These are phyloP conservation scores for Astrocystis sublimbata DNA, from an alignment of 495 filamentous ascomycete genomes.

Conservation along the genomic window DNA sequence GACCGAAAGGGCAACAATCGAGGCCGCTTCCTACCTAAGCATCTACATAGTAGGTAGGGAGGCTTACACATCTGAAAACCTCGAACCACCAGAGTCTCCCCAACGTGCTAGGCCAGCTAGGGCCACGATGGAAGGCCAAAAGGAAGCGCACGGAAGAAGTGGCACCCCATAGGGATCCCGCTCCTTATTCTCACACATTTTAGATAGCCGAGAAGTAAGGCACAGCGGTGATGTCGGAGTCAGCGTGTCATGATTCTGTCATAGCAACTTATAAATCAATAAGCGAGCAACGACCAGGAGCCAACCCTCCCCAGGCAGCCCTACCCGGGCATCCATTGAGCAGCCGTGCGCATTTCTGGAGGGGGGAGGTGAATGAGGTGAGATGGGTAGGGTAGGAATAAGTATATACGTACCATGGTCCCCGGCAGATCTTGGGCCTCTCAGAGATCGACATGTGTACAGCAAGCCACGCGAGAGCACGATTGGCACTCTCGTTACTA, in stretches of 20 bases:
- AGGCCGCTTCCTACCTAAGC: too few relatives aligned
- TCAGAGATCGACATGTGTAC: slow-evolving; percentile 40
- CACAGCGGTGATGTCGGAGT: not conserved
- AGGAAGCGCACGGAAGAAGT: not conserved
- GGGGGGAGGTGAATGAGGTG: not conserved
- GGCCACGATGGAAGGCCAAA: too few relatives aligned
- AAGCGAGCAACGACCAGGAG: slow-evolving; percentile 2
- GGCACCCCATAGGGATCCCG: not conserved
- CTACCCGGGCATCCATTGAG: slow-evolving; percentile 4
- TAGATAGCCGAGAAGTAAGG: not conserved
- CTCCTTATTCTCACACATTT: slow-evolving; percentile 1
- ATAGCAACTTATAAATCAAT: slow-evolving; percentile 3
- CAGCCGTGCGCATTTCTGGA: not conserved
- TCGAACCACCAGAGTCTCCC: not conserved
- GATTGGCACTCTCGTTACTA: slow-evolving; percentile 9
- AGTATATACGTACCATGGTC: slow-evolving; percentile 11
- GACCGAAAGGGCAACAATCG: too few relatives aligned
- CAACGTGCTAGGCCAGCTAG: too few relatives aligned
- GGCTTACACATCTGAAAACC: too few relatives aligned
- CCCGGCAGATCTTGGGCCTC: slow-evolving; percentile 38
- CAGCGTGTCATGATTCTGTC: not conserved
- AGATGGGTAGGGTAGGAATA: too few relatives aligned
- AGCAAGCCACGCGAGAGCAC: slow-evolving; percentile 10
- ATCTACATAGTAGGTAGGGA: too few relatives aligned
- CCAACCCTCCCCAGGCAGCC: slow-evolving; percentile 8